Base-by-base conservation (phyloP, 345 rosid species). In the Cardamine chenopodiifolia region DNA sequence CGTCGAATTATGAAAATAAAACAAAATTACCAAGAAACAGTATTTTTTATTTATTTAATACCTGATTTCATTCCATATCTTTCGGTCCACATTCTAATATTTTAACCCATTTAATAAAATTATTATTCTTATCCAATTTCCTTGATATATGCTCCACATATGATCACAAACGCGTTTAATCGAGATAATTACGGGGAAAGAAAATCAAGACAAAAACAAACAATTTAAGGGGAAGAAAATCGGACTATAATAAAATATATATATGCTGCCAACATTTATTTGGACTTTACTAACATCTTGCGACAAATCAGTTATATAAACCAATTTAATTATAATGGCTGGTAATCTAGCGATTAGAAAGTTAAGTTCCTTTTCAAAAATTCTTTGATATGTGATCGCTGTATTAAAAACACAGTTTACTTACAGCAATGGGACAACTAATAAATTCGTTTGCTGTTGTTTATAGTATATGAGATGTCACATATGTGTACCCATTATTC, bases 51-150 rank as follows among this genome's bases (percentile, higher is more conserved):
- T 42, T 5, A 3, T n/a, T 68, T 44, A 62, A 34, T 45, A 45
- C 75, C 75, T 62, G 79, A 35, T 62, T 76, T 76, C 60, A 47
- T 70, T 76, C 80, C 80, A 76, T 76, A 76, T 76, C 66, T 76
- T 63, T 47, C 53, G 75, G 71, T 63, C 71, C 75, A 76, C 71
- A 70, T 63, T 42, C 55, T 70, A 14, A 28, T 76, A 67, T 54
- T 61, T 57, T 53, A 62, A 53, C 19, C 8, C 57, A 29, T 35
- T 44, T 65, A 20, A 67, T 23, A 32, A 40, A 62, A 1, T 54
- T 53, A n/a, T 63, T 62, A 35, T 34, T 70, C 39, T 62, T 76
- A 70, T 70, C 80, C 75, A 45, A 23, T 63, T 63, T 63, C 75
- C 71, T 76, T 63, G 62, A 69, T 76, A 54, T 9, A 62, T 61